Conservation (phyloP, 2,329 filamentous ascomycete genomes). For the Alternaria postmessia region DNA sequence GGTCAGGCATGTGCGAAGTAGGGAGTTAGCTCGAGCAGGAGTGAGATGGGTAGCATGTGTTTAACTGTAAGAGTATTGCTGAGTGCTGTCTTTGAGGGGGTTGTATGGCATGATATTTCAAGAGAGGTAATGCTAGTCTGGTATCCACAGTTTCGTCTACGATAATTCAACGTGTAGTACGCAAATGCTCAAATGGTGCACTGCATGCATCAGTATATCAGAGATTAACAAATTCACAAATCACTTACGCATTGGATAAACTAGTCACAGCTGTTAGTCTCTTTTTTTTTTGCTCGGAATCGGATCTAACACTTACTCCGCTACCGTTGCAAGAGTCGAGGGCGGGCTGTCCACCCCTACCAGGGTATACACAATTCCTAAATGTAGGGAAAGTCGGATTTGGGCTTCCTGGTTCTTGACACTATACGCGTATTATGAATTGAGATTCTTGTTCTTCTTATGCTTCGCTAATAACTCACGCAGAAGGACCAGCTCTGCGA, state of each 20-base stretch:
- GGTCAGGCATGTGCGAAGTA: not conserved
- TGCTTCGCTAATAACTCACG: not conserved
- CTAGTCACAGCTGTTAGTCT: not conserved
- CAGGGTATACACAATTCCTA: not conserved
- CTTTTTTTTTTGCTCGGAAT: too few species aligned
- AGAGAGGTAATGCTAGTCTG: not conserved
- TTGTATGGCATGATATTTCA: not conserved
- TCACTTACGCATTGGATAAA: not conserved
- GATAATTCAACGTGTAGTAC: not conserved
- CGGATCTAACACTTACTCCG: not conserved
- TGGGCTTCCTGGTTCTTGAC: not conserved
- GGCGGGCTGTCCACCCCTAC: not conserved
- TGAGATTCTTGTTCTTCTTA: not conserved
- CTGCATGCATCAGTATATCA: not conserved
- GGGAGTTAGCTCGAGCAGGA: not conserved
- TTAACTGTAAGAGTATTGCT: not conserved
- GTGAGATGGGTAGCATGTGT: not conserved
- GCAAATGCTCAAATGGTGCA: not conserved
- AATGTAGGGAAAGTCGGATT: not conserved
- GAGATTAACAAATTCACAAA: not conserved
- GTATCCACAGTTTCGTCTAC: not conserved
- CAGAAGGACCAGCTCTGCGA: not conserved
- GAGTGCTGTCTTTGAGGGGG: not conserved
- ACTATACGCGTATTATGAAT: not conserved
- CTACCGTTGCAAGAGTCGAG: not conserved